Evolutionary conservation across 768 basidiomycete genomes (phyloP).

Genomic region (Podaxis sp.): DNA sequence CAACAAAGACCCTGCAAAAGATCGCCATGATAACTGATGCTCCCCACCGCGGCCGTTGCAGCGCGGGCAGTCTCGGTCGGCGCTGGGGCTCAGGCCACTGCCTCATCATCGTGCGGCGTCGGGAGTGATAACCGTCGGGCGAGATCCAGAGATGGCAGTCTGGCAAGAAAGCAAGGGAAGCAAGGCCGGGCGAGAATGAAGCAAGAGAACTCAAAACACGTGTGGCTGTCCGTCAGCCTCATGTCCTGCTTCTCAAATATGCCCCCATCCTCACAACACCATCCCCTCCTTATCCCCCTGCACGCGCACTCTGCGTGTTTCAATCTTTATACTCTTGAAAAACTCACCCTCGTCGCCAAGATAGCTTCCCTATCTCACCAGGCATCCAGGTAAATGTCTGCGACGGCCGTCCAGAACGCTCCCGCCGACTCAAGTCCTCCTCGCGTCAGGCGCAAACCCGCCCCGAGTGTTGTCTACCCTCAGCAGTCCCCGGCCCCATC

Average conservation of each 20-base stretch:
- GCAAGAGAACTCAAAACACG: constrained; percentile 2
- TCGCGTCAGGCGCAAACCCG: constrained; percentile 55
- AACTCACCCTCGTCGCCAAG: background rate
- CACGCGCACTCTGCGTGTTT: constrained; percentile 3
- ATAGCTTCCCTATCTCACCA: background rate
- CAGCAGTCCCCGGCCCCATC: background rate
- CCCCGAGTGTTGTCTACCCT: constrained; percentile 35
- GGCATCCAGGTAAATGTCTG: background rate
- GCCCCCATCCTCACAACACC: background rate
- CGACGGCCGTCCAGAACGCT: background rate
- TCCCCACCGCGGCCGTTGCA: background rate
- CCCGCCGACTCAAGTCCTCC: background rate
- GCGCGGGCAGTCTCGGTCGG: background rate
- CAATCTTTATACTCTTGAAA: background rate
- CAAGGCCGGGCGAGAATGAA: background rate
- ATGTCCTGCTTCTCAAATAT: constrained; percentile 9
- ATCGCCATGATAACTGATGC: too few species aligned
- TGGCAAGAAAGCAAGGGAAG: too few species aligned
- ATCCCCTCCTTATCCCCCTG: background rate
- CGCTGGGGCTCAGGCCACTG: background rate
- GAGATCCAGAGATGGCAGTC: too few species aligned
- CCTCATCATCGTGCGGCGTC: background rate
- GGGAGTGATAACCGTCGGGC: too few species aligned
- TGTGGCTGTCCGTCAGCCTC: constrained; percentile 15
- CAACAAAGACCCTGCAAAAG: too few species aligned